These are phyloP conservation scores for Fimicolochytrium jonesii DNA, from an alignment of 192 early-diverging fungal genomes.

Conservation along the genomic window DNA sequence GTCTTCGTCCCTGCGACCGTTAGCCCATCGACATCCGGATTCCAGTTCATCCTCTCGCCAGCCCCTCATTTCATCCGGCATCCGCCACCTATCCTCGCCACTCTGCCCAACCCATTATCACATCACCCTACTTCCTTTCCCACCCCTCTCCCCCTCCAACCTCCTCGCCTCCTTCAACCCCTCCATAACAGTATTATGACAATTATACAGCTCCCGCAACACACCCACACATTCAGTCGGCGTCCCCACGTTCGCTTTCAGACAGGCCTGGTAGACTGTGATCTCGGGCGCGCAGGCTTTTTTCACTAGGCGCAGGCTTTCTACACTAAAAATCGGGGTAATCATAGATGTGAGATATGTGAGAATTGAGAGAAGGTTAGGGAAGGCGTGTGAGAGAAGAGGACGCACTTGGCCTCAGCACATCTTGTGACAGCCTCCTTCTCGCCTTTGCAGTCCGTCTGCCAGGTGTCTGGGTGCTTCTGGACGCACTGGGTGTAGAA, in stretches of 20 bases:
- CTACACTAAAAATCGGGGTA: slow-evolving; percentile 3
- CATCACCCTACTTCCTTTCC: too few relatives aligned
- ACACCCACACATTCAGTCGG: slow-evolving; percentile 12
- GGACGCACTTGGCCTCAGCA: slow-evolving; percentile 29
- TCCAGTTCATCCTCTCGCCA: too few relatives aligned
- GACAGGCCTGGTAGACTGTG: slow-evolving; percentile 11
- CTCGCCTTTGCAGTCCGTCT: slow-evolving; percentile 16
- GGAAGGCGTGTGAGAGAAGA: not conserved
- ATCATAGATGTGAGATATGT: not conserved
- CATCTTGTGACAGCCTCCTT: slow-evolving; percentile 26
- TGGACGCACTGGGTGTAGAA: slow-evolving; percentile 28
- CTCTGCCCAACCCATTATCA: too few relatives aligned
- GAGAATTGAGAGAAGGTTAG: not conserved
- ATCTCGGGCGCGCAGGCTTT: slow-evolving; percentile 14
- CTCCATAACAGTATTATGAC: slow-evolving; percentile 16
- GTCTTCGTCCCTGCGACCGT: too few relatives aligned
- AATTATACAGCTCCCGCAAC: slow-evolving; percentile 23
- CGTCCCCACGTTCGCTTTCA: slow-evolving; percentile 8
- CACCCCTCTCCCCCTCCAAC: too few relatives aligned
- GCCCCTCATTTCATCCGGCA: too few relatives aligned
- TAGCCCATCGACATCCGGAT: too few relatives aligned
- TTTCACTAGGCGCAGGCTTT: slow-evolving; percentile 10
- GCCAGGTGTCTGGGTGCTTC: slow-evolving; percentile 23
- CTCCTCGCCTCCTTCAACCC: too few relatives aligned
- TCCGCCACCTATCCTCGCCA: too few relatives aligned